Percentiles rank a stretch among this genome's conserved stretches.
Evolutionary conservation across 352 stramenopile species (phyloP).

Genomic region (Plasmopara viticola): DNA sequence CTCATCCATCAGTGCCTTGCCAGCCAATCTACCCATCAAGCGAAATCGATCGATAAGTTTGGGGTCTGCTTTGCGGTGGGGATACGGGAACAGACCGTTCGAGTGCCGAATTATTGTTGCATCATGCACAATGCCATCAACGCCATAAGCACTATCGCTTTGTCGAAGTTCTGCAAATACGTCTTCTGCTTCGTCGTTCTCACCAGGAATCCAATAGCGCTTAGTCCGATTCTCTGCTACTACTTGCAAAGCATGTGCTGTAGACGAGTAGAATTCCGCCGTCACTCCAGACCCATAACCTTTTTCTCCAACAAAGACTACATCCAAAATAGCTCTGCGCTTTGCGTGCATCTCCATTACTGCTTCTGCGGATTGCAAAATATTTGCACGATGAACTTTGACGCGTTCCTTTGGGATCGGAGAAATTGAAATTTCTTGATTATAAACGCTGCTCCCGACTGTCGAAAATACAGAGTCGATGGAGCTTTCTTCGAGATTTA

Average conservation of each 20-base stretch:
- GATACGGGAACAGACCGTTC: conserved; percentile 74
- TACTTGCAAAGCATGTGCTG: conserved; percentile 55
- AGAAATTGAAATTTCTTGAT: conserved; percentile 78
- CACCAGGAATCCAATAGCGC: conserved; percentile 56
- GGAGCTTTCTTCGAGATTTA: conserved; percentile 47
- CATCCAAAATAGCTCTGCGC: conserved; percentile 74
- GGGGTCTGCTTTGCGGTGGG: conserved; percentile 23
- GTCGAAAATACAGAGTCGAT: conserved; percentile 15
- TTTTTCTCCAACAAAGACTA: conserved; percentile 82
- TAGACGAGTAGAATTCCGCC: conserved; percentile 79
- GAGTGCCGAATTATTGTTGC: conserved; percentile 60
- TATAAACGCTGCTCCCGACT: conserved; percentile 42
- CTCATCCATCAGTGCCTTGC: conserved; percentile 81
- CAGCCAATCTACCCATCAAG: conserved; percentile 73
- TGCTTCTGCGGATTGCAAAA: conserved; percentile 65
- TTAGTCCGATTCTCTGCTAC: conserved; percentile 39
- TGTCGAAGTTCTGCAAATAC: background rate
- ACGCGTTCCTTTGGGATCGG: conserved; percentile 83
- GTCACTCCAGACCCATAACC: conserved; percentile 82
- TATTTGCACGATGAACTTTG: conserved; percentile 70
- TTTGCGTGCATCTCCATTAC: conserved; percentile 86
- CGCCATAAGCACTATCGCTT: conserved; percentile 3
- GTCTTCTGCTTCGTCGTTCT: conserved; percentile 29
- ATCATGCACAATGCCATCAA: conserved; percentile 19
- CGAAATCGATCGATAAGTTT: conserved; percentile 66